Evolutionary conservation across 2,329 filamentous ascomycete genomes (phyloP).

Genomic region (Xylaria digitata): DNA sequence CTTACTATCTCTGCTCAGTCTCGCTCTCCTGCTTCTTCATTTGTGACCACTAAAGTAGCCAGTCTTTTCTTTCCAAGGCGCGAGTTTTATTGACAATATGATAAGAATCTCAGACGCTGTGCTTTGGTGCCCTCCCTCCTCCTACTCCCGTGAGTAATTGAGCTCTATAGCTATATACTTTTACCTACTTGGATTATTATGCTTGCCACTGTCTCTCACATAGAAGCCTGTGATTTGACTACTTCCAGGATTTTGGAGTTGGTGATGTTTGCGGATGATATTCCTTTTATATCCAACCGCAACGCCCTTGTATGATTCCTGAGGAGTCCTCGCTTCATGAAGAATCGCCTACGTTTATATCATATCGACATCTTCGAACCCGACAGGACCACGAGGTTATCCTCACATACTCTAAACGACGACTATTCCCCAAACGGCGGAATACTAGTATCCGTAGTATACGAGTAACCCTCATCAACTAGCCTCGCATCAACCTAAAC

Average conservation of each 20-base stretch:
- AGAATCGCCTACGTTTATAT: not conserved
- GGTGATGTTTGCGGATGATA: not conserved
- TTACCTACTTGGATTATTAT: not conserved
- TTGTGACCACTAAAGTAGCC: not conserved
- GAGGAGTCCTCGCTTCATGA: slow-evolving; percentile 2
- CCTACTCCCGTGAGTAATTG: not conserved
- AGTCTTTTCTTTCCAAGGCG: slow-evolving; percentile 1
- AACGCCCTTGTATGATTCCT: slow-evolving; percentile 1
- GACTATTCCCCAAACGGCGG: not conserved
- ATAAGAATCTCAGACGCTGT: not conserved
- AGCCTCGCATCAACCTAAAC: not conserved
- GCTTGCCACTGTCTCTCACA: not conserved
- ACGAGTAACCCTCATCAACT: not conserved
- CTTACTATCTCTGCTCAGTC: not conserved
- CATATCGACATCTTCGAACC: not conserved
- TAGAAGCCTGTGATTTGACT: not conserved
- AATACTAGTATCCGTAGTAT: not conserved
- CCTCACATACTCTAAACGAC: not conserved
- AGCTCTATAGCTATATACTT: not conserved
- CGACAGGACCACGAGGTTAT: not conserved
- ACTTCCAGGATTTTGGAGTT: slow-evolving; percentile 2
- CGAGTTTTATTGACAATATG: not conserved
- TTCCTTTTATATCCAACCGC: not conserved
- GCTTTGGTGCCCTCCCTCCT: not conserved
- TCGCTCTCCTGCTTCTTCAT: too few species aligned